phyloP scores from a whole-genome alignment of 2,329 filamentous ascomycete species.

The Aspergillus japonicus region DNA sequence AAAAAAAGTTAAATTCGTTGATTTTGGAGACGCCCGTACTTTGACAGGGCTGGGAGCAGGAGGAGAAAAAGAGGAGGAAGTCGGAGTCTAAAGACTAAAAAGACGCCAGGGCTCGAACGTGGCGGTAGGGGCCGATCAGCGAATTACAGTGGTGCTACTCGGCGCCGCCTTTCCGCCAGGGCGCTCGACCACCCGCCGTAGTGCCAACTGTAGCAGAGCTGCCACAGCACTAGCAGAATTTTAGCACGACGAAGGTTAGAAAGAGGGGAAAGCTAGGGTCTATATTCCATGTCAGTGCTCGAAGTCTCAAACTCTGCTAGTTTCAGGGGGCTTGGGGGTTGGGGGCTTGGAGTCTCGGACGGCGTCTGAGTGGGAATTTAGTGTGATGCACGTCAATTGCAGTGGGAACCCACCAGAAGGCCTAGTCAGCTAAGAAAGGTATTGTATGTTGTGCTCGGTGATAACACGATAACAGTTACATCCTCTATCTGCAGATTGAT shows the following conservation, averaged over 20 bases:
- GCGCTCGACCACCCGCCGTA: constrained; percentile 8
- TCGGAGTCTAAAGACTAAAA: not conserved
- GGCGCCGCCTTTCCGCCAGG: constrained; percentile 14
- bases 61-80: not conserved
- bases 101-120: constrained; percentile 13
- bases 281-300: constrained; percentile 5
- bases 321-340: constrained; percentile 1
- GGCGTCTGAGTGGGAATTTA: constrained; percentile 1
- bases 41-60: not conserved
- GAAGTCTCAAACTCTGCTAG: constrained; percentile 6
- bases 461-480: not conserved
- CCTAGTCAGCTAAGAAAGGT: not conserved
- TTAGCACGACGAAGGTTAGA: not conserved
- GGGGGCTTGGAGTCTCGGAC: constrained; percentile 1
- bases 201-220: not conserved
- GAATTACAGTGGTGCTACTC: constrained; percentile 9
- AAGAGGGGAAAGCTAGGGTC: not conserved
- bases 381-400: constrained; percentile 4
- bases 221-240: not conserved
- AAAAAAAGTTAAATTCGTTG: not conserved
- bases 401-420: not conserved
- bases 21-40: not conserved
- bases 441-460: not conserved
- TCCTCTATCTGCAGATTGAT: not conserved
- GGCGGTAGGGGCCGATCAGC: constrained; percentile 14